Base-by-base conservation (phyloP, 1,284 basidiomycete species). In the Malassezia japonica region DNA sequence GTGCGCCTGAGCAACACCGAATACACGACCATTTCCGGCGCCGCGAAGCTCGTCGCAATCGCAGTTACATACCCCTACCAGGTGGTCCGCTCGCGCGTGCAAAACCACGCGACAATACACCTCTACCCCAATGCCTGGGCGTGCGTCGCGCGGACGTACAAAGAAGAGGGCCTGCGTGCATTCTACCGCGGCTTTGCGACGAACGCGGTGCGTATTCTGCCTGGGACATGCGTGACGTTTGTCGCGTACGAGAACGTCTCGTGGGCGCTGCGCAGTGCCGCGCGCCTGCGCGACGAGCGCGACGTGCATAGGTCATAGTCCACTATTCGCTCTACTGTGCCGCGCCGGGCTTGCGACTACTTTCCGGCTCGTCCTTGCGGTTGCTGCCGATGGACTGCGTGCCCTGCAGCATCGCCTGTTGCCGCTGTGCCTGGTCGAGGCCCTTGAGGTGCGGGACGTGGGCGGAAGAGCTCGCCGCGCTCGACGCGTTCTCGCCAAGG, bases 141-240 rank as follows among this genome's bases (percentile, higher is more conserved):
- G 24, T 87, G 86, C 47, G 83, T 95, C 62, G 76, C 77, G 41
- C 80, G 82, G 32, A 94, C 89, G 1, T 96, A 83, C 79, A 73
- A 76, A 27, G 78, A 83, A 55, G 91, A 95, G 72, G 87, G 91
- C 7, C 27, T 84, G 7, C 76, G 78, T 45, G 92, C 87, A 0
- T 96, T 98, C 74, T 99, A 96, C 76, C 87, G 91, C 56, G 92
- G 92, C 0, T 78, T 98, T 15, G 89, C 83, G 5, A 90, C 89
- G n/a, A 98, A 96, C 71, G 79, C 92, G n/a, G 82, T 98, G 12
- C 81, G 92, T 28, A 90, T 98, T 43, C 78, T 98, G 8, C 92
- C 92, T 0, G 92, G 92, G 18, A 98, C 92, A 1, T 96, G 92
- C 72, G 87, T 95, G 42, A 96, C 92, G 1, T 95, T 98, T 68